Evolutionary conservation across 1,284 basidiomycete species (phyloP).

Genomic region (Boletus holoroseus): DNA sequence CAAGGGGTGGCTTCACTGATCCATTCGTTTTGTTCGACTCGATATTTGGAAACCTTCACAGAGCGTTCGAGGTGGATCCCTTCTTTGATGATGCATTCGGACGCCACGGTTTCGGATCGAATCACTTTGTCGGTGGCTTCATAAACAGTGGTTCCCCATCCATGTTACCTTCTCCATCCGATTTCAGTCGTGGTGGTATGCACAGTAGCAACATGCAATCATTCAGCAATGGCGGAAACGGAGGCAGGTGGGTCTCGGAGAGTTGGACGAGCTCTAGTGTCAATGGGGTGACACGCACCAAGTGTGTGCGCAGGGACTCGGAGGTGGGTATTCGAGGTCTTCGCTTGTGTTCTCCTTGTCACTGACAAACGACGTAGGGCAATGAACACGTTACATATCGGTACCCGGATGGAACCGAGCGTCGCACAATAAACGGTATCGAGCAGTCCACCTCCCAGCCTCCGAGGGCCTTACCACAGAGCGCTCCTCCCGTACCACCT

Average conservation of each 20-base stretch:
- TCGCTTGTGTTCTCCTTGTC: constrained; percentile 14
- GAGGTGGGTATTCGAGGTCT: constrained; percentile 38
- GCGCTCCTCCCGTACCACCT: constrained; percentile 6
- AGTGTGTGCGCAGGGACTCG: constrained; percentile 52
- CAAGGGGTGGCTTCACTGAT: constrained; percentile 53
- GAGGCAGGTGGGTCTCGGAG: constrained; percentile 44
- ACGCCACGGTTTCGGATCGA: constrained; percentile 22
- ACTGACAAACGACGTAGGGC: constrained; percentile 43
- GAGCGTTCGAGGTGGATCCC: constrained; percentile 28
- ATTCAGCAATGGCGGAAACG: constrained; percentile 16
- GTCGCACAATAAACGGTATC: constrained; percentile 62
- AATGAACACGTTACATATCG: constrained; percentile 64
- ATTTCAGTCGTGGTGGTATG: constrained; percentile 14
- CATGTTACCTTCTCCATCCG: constrained; percentile 11
- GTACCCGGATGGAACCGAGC: constrained; percentile 58
- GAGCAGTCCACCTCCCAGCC: constrained; percentile 42
- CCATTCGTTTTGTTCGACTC: constrained; percentile 68
- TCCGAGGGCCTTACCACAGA: constrained; percentile 11
- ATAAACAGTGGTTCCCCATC: constrained; percentile 12
- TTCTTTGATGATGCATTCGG: constrained; percentile 17
- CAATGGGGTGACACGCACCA: constrained; percentile 61
- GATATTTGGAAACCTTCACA: constrained; percentile 51
- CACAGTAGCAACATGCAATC: constrained; percentile 13
- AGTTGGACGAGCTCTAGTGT: constrained; percentile 49
- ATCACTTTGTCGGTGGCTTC: constrained; percentile 25